These are phyloP conservation scores for Eucommia ulmoides DNA, from an alignment of 257 asterid species.

Conservation along the genomic window DNA sequence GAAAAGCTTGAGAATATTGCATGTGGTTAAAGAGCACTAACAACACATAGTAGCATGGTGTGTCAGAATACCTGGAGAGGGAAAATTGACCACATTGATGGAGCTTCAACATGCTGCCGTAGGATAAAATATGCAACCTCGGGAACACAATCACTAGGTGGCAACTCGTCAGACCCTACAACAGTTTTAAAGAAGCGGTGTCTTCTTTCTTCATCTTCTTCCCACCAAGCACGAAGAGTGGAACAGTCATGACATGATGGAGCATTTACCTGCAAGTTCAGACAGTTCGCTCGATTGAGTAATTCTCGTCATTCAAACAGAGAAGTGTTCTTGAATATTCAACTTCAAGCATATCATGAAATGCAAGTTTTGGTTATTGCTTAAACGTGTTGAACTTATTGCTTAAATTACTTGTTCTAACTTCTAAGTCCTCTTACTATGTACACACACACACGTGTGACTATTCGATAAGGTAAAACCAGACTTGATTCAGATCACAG, in stretches of 20 bases:
- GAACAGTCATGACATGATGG: conserved; percentile 98
- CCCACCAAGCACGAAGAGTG: conserved; percentile 99
- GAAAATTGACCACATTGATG: conserved; percentile 96
- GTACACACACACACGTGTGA: no score
- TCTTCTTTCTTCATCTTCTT: conserved; percentile 87
- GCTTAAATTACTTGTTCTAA: no score
- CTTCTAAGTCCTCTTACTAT: no score
- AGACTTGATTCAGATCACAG: no score
- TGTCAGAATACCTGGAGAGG: conserved; percentile 76
- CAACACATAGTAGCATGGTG: neutral
- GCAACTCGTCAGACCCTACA: conserved; percentile 58
- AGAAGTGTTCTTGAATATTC: neutral
- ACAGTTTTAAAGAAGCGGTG: conserved; percentile 42
- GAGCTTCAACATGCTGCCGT: conserved; percentile 79
- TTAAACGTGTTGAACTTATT: no score
- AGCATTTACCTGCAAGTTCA: conserved; percentile 65
- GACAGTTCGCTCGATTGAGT: neutral
- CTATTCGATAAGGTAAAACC: no score
- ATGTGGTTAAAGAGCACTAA: neutral
- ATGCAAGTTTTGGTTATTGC: no score
- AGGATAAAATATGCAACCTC: conserved; percentile 54
- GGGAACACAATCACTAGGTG: conserved; percentile 82
- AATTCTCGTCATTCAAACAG: neutral
- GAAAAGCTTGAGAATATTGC: neutral
- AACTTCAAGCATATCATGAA: neutral